Base-by-base conservation (phyloP, 345 rosid genomes). In the Gossypioides kirkii region DNA sequence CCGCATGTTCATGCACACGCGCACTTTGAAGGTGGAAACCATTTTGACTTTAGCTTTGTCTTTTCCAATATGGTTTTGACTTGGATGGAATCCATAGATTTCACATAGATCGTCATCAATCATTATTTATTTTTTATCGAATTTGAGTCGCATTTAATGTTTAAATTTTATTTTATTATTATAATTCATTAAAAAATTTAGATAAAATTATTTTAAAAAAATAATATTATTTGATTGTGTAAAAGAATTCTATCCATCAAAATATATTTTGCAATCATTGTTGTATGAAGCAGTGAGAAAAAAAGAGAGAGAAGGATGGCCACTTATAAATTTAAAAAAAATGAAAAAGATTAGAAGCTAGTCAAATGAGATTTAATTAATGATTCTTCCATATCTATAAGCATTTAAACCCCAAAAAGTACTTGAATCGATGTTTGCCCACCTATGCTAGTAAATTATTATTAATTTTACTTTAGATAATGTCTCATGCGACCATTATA, bases 281-380 rank as follows among this genome's bases (percentile, higher is more conserved):
- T n/a, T 53, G n/a, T 17, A 53, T 53, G 22, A 53, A 53, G 10
- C 23, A 6, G 1, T 17, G 9, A 53, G 56, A 53, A n/a, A 18
- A 60, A 28, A 0, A 22, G 70, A 13, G 12, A 66, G 70, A 46
- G 49, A 54, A 54, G 26, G 3, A 66, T 45, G 55, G 13, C 49
- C n/a, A 10, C 38, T 22, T 8, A 23, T 52, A 17, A 17, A 17
- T 17, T 52, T 1, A 17, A 7, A 45, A 23, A 22, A 66, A 10
- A 45, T 66, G 38, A n/a, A 20, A 55, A 23, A 12, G 0, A 32
- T 5, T 32, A 65, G 22, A 65, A 65, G 70, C 2, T 53, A 65
- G 70, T 66, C 41, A 46, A 66, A 66, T 50, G 59, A 22, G 59
- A 46, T 13, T 22, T 46, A 66, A 43, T 65, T 43, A 65, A 43